Evolutionary conservation across 768 basidiomycete genomes (phyloP).

Genomic region (Tylopilus rubrobrunneus): DNA sequence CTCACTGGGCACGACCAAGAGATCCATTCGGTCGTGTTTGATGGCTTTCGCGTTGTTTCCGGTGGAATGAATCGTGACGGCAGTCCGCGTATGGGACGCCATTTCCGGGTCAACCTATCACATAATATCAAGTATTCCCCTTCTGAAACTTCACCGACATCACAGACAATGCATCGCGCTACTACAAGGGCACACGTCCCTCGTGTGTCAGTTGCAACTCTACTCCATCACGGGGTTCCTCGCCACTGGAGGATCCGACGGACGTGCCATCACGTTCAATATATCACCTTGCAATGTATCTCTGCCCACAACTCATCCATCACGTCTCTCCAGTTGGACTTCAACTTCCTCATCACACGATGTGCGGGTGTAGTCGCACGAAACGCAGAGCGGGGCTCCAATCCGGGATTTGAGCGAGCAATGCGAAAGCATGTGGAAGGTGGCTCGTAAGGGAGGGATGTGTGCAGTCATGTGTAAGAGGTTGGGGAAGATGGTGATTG

Average conservation of each 20-base stretch:
- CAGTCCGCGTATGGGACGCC: slow-evolving; percentile 87
- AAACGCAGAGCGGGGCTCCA: slow-evolving; percentile 55
- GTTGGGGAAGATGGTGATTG: slow-evolving; percentile 78
- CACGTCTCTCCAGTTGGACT: slow-evolving; percentile 84
- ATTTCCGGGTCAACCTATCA: slow-evolving; percentile 67
- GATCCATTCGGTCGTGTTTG: slow-evolving; percentile 89
- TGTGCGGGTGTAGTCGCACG: slow-evolving; percentile 74
- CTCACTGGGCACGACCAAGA: slow-evolving; percentile 82
- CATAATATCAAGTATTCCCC: background rate
- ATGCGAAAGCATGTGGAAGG: slow-evolving; percentile 86
- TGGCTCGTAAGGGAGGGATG: slow-evolving; percentile 65
- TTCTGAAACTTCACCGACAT: background rate
- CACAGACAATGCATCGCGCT: slow-evolving; percentile 75
- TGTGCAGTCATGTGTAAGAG: slow-evolving; percentile 81
- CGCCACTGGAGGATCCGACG: slow-evolving; percentile 85
- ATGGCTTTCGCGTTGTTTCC: slow-evolving; percentile 76
- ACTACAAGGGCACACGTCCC: slow-evolving; percentile 86
- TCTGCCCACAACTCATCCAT: slow-evolving; percentile 88
- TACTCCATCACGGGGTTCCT: slow-evolving; percentile 52
- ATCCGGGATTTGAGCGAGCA: slow-evolving; percentile 76
- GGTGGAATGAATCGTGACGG: slow-evolving; percentile 95
- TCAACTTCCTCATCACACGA: slow-evolving; percentile 82
- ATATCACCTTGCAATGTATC: slow-evolving; percentile 57
- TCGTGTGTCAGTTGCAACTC: slow-evolving; percentile 88
- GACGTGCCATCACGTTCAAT: slow-evolving; percentile 73